Evolutionary conservation across 176 grass and related monocot species (phyloP).

Genomic region (Ensete glaucum): DNA sequence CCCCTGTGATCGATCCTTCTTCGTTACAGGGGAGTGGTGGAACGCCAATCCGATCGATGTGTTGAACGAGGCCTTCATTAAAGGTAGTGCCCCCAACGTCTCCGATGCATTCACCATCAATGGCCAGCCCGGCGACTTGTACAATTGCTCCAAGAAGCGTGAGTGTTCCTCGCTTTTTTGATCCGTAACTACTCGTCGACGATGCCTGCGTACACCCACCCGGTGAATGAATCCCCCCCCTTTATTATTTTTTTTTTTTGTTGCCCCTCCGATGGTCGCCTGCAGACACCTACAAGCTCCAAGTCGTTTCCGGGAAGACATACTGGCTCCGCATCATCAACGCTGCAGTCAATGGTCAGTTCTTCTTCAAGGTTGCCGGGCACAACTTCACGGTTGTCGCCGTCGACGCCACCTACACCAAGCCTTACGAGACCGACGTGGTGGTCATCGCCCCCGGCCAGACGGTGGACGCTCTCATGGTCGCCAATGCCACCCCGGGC

Average conservation of each 20-base stretch:
- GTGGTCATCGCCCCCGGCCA: slow-evolving; percentile 58
- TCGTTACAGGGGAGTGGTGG: slow-evolving; percentile 61
- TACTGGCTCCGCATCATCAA: slow-evolving; percentile 70
- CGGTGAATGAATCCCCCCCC: too few species aligned
- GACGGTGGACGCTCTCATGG: slow-evolving; percentile 67
- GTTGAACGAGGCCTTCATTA: neutral
- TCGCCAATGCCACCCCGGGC: slow-evolving; percentile 25
- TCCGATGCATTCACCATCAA: slow-evolving; percentile 63
- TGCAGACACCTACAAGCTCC: slow-evolving; percentile 33
- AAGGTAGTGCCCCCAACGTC: neutral
- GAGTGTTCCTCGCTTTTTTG: neutral
- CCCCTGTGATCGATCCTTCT: neutral
- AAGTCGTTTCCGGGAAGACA: slow-evolving; percentile 33
- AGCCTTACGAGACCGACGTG: slow-evolving; percentile 46
- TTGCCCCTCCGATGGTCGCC: neutral
- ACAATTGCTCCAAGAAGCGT: slow-evolving; percentile 31
- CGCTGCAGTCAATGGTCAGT: slow-evolving; percentile 50
- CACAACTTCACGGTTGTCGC: slow-evolving; percentile 64
- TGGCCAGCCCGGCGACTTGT: slow-evolving; percentile 42
- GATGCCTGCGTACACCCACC: too few species aligned
- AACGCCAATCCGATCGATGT: slow-evolving; percentile 37
- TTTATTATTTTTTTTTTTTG: too few species aligned
- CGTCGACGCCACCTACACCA: slow-evolving; percentile 56
- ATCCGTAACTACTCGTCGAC: too few species aligned
- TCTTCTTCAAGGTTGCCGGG: slow-evolving; percentile 62